Evolutionary conservation across 257 asterid genomes (phyloP).

Genomic region (Gentiana dahurica): DNA sequence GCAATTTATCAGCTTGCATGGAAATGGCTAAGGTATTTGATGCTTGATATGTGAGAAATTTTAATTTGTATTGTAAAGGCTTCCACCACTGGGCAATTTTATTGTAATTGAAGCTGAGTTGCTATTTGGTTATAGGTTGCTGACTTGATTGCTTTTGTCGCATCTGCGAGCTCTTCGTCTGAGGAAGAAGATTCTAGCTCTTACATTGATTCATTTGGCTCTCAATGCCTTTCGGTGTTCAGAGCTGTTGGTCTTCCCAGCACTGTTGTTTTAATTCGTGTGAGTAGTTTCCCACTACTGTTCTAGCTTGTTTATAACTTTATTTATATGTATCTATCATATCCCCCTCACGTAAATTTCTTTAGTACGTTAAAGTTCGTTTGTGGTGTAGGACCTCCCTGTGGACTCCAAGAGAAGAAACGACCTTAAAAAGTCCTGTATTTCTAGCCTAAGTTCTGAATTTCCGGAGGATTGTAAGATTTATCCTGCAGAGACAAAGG

Average conservation of each 20-base stretch:
- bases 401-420: conserved; percentile 52
- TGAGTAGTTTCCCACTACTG: conserved; percentile 22
- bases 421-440: conserved; percentile 61
- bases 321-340: background rate
- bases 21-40: conserved; percentile 90
- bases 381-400: conserved; percentile 57
- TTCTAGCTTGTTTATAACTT: conserved; percentile 3
- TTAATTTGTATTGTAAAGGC: background rate
- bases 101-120: background rate
- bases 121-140: conserved; percentile 49
- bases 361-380: conserved; percentile 4
- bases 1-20: conserved; percentile 80
- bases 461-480: conserved; percentile 92
- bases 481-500: conserved; percentile 73
- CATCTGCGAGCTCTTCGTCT: conserved; percentile 48
- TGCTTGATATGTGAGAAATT: background rate
- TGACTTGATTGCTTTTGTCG: conserved; percentile 94
- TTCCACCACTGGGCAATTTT: background rate
- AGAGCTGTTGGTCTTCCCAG: conserved; percentile 91
- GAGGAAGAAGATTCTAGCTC: conserved; percentile 32
- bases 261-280: conserved; percentile 85
- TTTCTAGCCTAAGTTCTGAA: conserved; percentile 60
- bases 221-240: conserved; percentile 79
- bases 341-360: background rate
- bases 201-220: conserved; percentile 84